Evolutionary conservation across 768 basidiomycete species (phyloP).

Genomic region (Boletus insuetus): DNA sequence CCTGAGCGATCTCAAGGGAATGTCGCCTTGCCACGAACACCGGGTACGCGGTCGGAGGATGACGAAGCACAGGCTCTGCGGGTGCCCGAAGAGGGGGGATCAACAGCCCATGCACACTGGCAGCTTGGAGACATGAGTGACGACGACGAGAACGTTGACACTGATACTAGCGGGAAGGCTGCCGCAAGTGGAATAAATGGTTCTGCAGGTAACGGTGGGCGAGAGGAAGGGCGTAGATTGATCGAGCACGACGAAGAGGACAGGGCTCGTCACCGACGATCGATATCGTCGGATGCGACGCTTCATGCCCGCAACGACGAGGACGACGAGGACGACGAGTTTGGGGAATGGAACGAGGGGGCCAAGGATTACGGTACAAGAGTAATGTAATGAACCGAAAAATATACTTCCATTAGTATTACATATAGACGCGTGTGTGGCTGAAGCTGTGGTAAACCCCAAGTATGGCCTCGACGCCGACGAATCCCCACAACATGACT

Average conservation of each 20-base stretch:
- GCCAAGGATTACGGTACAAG: constrained; percentile 2
- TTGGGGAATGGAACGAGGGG: constrained; percentile 32
- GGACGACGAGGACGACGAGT: constrained; percentile 32
- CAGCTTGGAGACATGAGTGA: constrained; percentile 72
- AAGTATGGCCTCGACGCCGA: neutral
- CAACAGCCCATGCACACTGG: constrained; percentile 49
- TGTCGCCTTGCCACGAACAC: constrained; percentile 25
- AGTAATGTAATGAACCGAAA: too few species aligned
- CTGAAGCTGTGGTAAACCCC: constrained; percentile 1
- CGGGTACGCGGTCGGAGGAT: constrained; percentile 30
- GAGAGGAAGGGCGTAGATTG: constrained; percentile 43
- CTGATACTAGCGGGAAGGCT: constrained; percentile 38
- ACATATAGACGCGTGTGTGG: constrained; percentile 15
- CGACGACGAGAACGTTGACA: constrained; percentile 45
- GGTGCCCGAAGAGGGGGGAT: constrained; percentile 37
- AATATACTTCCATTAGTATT: neutral
- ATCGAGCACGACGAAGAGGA: constrained; percentile 36
- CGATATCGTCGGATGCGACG: constrained; percentile 39
- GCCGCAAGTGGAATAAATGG: constrained; percentile 16
- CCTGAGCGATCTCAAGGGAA: constrained; percentile 52
- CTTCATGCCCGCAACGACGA: constrained; percentile 19
- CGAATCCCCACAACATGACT: neutral
- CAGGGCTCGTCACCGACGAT: constrained; percentile 33
- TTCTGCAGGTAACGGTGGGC: constrained; percentile 5
- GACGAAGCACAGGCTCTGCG: constrained; percentile 41